Evolutionary conservation across 306 rosid species (phyloP).

Genomic region (Ochetophila trinervis): DNA sequence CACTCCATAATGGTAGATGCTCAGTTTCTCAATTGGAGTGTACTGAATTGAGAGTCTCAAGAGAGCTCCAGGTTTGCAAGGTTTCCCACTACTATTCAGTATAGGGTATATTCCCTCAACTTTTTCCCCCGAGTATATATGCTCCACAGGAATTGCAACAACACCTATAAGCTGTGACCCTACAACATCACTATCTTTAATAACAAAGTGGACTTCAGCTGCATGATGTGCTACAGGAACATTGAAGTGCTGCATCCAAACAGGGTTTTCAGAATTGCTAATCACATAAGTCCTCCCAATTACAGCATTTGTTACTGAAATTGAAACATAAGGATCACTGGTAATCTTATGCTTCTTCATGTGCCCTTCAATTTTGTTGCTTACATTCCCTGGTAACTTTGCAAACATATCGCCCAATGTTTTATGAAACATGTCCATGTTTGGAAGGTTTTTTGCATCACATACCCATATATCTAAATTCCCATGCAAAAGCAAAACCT

Average conservation of each 20-base stretch:
- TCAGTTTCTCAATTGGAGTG: conserved; percentile 67
- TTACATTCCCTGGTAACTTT: conserved; percentile 50
- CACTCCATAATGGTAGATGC: conserved; percentile 67
- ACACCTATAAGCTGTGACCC: conserved; percentile 84
- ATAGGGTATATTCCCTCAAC: conserved; percentile 76
- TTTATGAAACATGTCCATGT: conserved; percentile 96
- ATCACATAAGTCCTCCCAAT: conserved; percentile 92
- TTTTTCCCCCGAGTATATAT: conserved; percentile 53
- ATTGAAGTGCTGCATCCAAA: conserved; percentile 81
- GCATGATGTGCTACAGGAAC: conserved; percentile 87
- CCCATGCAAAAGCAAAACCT: conserved; percentile 77
- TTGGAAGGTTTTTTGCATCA: conserved; percentile 76
- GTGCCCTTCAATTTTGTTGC: conserved; percentile 57
- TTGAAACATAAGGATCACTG: conserved; percentile 91
- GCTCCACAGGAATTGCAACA: conserved; percentile 80
- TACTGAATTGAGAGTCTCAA: conserved; percentile 73
- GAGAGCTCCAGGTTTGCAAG: conserved; percentile 76
- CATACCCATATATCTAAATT: conserved; percentile 77
- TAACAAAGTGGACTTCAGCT: conserved; percentile 79
- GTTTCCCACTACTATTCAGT: conserved; percentile 70
- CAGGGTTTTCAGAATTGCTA: conserved; percentile 83
- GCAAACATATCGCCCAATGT: conserved; percentile 73
- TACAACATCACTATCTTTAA: conserved; percentile 91
- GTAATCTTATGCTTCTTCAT: conserved; percentile 58
- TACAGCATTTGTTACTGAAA: conserved; percentile 69